Conservation (phyloP, 2,329 filamentous ascomycete species). For the Zasmidium angulare region DNA sequence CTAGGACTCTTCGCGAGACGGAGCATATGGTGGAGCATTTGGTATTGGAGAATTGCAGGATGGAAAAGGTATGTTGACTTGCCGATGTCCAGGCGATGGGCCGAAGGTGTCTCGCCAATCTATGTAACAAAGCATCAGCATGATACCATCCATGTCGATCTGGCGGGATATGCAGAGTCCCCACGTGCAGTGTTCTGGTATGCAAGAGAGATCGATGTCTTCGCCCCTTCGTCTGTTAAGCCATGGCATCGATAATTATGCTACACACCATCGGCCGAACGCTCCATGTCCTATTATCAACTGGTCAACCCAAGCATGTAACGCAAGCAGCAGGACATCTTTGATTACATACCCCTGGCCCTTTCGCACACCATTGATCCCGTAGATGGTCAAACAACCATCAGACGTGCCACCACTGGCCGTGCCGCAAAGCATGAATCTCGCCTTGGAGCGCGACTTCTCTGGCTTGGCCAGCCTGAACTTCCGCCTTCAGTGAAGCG, state of each 20-base stretch:
- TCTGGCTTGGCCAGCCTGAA: not conserved
- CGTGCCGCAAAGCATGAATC: not conserved
- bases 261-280: too few species aligned
- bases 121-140: too few species aligned
- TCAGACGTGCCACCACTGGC: not conserved
- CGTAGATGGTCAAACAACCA: too few species aligned
- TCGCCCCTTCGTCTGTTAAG: not conserved
- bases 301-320: too few species aligned
- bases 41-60: not conserved
- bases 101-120: not conserved
- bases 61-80: not conserved
- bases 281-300: too few species aligned
- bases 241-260: too few species aligned
- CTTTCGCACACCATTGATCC: too few species aligned
- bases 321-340: too few species aligned
- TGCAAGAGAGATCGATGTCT: not conserved
- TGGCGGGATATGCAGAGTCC: not conserved
- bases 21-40: too few species aligned
- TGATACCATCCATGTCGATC: not conserved
- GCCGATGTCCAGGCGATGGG: not conserved
- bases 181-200: not conserved
- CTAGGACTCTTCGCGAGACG: too few species aligned
- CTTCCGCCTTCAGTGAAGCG: not conserved
- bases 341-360: too few species aligned
- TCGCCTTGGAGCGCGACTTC: not conserved